phyloP scores from a whole-genome alignment of 106 monocot species.

The Allium fistulosum region DNA sequence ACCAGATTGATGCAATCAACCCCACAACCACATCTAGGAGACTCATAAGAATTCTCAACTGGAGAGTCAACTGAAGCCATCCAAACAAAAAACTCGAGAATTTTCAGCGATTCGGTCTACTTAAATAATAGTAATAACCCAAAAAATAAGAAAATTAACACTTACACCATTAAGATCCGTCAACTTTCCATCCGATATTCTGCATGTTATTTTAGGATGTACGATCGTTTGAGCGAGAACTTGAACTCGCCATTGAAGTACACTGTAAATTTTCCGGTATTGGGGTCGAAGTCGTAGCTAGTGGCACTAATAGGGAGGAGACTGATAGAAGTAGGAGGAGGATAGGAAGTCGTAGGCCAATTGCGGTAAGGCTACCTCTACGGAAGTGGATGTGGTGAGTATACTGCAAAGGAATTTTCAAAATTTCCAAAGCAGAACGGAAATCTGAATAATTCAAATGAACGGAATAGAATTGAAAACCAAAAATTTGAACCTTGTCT shows the following conservation, averaged over 20 bases:
- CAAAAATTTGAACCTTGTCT: no score
- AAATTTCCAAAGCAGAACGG: no score
- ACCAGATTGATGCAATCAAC: constrained; percentile 12
- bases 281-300: constrained; percentile 37
- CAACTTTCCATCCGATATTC: constrained; percentile 25
- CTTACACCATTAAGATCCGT: constrained; percentile 32
- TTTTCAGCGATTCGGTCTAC: constrained; percentile 26
- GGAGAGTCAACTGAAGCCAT: constrained; percentile 38
- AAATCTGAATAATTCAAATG: no score
- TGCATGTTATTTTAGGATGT: constrained; percentile 41
- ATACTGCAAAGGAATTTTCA: neutral
- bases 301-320: constrained; percentile 37
- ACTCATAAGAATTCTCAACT: constrained; percentile 30
- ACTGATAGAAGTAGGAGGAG: constrained; percentile 34
- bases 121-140: constrained; percentile 52
- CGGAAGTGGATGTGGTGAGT: neutral
- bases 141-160: constrained; percentile 55
- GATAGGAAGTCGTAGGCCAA: constrained; percentile 31
- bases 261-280: constrained; percentile 44
- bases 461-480: no score
- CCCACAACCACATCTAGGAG: constrained; percentile 44
- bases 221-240: constrained; percentile 45
- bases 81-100: constrained; percentile 51
- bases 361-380: neutral
- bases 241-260: constrained; percentile 36